Evolutionary conservation across 2,329 filamentous ascomycete genomes (phyloP).

Genomic region (Zymoseptoria ardabiliae): DNA sequence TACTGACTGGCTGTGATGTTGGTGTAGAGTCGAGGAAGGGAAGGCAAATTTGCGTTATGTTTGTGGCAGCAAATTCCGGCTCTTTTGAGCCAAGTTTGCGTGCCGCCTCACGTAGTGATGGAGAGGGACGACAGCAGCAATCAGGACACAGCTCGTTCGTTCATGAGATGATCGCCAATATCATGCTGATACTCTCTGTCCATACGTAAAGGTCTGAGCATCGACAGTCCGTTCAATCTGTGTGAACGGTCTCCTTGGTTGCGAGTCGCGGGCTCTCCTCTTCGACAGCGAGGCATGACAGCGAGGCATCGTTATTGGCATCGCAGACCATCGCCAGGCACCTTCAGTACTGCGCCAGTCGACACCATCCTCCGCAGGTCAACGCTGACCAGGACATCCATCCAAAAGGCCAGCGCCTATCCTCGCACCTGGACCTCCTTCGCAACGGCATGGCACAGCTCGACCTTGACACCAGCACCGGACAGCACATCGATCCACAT

Average conservation of each 20-base stretch:
- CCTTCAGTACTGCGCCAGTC: background rate
- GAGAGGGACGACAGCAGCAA: background rate
- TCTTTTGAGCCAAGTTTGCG: background rate
- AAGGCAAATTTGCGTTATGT: background rate
- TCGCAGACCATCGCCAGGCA: background rate
- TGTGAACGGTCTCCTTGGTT: background rate
- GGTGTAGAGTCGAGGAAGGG: background rate
- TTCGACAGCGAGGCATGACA: background rate
- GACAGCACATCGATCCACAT: conserved; percentile 94
- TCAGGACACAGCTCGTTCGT: background rate
- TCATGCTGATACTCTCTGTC: background rate
- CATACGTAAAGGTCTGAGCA: background rate
- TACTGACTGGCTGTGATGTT: background rate
- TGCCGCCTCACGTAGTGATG: background rate
- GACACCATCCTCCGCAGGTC: background rate
- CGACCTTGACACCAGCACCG: conserved; percentile 76
- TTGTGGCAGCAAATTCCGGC: background rate
- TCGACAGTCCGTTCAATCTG: background rate
- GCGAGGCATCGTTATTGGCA: background rate
- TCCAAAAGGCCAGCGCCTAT: background rate
- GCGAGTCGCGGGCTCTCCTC: background rate
- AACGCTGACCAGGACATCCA: background rate
- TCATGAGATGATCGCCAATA: background rate
- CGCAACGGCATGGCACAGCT: conserved; percentile 63
- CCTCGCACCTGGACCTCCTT: conserved; percentile 40